Conservation (phyloP, 1,284 basidiomycete species). For the Calocybe gambosa region DNA sequence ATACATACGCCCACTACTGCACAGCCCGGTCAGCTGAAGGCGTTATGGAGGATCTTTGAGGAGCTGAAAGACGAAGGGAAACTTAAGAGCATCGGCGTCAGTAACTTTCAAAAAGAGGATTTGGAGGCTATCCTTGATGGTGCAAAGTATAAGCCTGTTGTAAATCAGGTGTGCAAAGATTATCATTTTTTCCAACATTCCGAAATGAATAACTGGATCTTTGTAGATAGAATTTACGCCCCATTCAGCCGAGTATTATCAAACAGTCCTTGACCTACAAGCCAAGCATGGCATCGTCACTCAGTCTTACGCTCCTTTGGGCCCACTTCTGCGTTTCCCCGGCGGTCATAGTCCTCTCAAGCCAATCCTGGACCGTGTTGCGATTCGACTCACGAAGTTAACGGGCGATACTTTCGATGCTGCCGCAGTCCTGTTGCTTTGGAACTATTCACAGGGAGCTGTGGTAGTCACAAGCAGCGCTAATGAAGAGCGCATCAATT, state of each 20-base stretch:
- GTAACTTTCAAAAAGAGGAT: constrained; percentile 51
- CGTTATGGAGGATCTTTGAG: constrained; percentile 28
- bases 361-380: constrained; percentile 26
- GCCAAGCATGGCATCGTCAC: constrained; percentile 17
- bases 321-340: constrained; percentile 16
- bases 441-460: constrained; percentile 19
- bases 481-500: constrained; percentile 36
- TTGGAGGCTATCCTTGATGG: constrained; percentile 39
- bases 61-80: constrained; percentile 32
- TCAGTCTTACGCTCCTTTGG: constrained; percentile 17
- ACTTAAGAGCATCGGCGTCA: constrained; percentile 48
- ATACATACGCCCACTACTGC: constrained; percentile 33
- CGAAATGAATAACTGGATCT: background rate
- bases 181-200: background rate
- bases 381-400: constrained; percentile 19
- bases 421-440: constrained; percentile 29
- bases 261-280: constrained; percentile 15
- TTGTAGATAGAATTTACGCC: constrained; percentile 19
- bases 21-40: constrained; percentile 23
- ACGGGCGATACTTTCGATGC: constrained; percentile 26
- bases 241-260: constrained; percentile 15
- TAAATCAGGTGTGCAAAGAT: constrained; percentile 41
- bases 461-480: constrained; percentile 12
- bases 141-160: constrained; percentile 40
- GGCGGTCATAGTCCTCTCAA: constrained; percentile 18